phyloP scores from a whole-genome alignment of 2,329 filamentous ascomycete genomes.

The Colletotrichum eremochloae region DNA sequence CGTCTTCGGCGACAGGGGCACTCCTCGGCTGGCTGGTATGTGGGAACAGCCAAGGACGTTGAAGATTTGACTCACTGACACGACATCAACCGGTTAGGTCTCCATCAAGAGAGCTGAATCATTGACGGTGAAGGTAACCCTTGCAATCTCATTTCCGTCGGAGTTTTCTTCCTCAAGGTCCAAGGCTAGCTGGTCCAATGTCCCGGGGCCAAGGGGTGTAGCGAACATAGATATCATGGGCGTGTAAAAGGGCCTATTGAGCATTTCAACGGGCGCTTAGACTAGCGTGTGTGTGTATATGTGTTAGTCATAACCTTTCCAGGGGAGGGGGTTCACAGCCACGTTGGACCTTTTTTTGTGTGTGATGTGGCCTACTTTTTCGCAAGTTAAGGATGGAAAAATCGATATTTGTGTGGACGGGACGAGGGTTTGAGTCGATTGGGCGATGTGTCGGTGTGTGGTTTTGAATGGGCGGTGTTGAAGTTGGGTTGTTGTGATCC shows the following conservation, averaged over 20 bases:
- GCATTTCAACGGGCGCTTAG: conserved; percentile 10
- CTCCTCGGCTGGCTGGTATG: background rate
- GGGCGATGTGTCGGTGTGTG: conserved; percentile 18
- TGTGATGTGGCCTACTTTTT: conserved; percentile 2
- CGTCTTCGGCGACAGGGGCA: background rate
- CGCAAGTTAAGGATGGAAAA: background rate
- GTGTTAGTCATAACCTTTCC: conserved; percentile 6
- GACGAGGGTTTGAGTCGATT: conserved; percentile 13
- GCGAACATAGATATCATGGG: background rate
- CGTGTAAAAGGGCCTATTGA: background rate
- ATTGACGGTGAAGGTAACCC: conserved; percentile 35
- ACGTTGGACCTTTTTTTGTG: conserved; percentile 4
- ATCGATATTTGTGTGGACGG: conserved; percentile 19
- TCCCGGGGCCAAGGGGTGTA: background rate
- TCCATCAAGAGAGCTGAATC: background rate
- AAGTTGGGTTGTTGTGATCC: background rate
- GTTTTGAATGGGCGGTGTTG: conserved; percentile 16
- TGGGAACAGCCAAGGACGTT: background rate
- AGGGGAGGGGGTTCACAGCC: background rate
- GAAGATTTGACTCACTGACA: conserved; percentile 29
- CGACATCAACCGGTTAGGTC: conserved; percentile 15
- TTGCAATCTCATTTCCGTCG: background rate
- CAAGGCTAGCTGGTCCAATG: background rate
- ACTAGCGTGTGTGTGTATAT: background rate
- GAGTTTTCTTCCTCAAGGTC: background rate